Evolutionary conservation across 768 basidiomycete genomes (phyloP).

Genomic region (Leccinum disarticulatum): DNA sequence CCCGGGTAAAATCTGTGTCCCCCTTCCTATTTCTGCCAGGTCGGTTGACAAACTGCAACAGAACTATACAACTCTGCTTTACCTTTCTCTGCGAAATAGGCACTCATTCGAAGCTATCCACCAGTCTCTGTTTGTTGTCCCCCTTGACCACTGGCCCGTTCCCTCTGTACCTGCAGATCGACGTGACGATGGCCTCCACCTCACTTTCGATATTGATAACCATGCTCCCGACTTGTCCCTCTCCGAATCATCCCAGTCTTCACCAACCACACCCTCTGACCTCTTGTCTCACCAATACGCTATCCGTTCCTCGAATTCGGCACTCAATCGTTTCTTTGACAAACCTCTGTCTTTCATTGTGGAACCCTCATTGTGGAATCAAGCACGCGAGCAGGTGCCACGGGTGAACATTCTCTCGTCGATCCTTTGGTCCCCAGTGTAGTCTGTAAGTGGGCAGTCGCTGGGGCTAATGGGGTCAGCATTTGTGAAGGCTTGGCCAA

Average conservation of each 20-base stretch:
- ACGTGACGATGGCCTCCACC: conserved; percentile 27
- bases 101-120: conserved; percentile 60
- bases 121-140: conserved; percentile 75
- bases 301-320: conserved; percentile 63
- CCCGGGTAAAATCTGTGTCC: conserved; percentile 48
- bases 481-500: conserved; percentile 55
- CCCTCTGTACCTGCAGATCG: conserved; percentile 25
- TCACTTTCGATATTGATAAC: conserved; percentile 33
- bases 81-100: conserved; percentile 65
- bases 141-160: conserved; percentile 71
- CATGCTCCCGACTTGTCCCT: neutral
- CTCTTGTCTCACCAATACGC: conserved; percentile 76
- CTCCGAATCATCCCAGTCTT: conserved; percentile 11
- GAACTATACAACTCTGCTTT: conserved; percentile 72
- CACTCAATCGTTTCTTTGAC: conserved; percentile 87
- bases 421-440: conserved; percentile 91
- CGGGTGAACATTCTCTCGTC: conserved; percentile 88
- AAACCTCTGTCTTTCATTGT: conserved; percentile 82
- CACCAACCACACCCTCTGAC: conserved; percentile 17
- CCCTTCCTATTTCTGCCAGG: neutral
- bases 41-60: neutral
- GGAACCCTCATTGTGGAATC: no score
- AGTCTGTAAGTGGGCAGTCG: conserved; percentile 78
- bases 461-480: conserved; percentile 18
- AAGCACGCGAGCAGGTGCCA: conserved; percentile 79